These are phyloP conservation scores for Penicillium atrosanguineum DNA, from an alignment of 495 filamentous ascomycete species.

Conservation along the genomic window DNA sequence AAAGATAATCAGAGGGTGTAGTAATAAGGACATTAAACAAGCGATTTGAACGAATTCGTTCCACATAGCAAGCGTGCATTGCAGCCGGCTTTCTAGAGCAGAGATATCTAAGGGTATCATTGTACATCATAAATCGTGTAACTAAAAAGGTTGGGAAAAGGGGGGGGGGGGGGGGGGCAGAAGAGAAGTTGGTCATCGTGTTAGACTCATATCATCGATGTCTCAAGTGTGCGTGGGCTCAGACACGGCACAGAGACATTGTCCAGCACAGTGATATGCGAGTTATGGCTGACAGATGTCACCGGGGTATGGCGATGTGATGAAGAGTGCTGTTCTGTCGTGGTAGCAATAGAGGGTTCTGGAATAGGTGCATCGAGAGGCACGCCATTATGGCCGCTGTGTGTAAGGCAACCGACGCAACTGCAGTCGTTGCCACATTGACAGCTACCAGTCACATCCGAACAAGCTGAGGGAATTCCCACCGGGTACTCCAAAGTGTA, in stretches of 20 bases:
- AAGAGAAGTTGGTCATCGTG: neutral
- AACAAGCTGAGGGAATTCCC: conserved; percentile 38
- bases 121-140: conserved; percentile 23
- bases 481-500: conserved; percentile 48
- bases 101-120: conserved; percentile 34
- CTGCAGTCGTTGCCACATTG: conserved; percentile 49
- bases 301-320: neutral
- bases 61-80: conserved; percentile 3
- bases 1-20: too few relatives aligned
- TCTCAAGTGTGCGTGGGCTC: conserved; percentile 22
- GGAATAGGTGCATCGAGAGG: conserved; percentile 18
- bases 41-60: neutral
- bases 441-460: conserved; percentile 45
- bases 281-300: conserved; percentile 3
- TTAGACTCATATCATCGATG: conserved; percentile 22
- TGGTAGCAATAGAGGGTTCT: neutral
- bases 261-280: conserved; percentile 17
- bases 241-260: conserved; percentile 20
- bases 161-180: neutral
- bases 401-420: conserved; percentile 51
- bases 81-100: conserved; percentile 13
- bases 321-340: conserved; percentile 3
- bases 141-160: too few relatives aligned
- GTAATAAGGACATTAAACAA: neutral
- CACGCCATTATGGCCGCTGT: conserved; percentile 45